Evolutionary conservation across 352 stramenopile genomes (phyloP).

Genomic region (Phytopythium delawarense): DNA sequence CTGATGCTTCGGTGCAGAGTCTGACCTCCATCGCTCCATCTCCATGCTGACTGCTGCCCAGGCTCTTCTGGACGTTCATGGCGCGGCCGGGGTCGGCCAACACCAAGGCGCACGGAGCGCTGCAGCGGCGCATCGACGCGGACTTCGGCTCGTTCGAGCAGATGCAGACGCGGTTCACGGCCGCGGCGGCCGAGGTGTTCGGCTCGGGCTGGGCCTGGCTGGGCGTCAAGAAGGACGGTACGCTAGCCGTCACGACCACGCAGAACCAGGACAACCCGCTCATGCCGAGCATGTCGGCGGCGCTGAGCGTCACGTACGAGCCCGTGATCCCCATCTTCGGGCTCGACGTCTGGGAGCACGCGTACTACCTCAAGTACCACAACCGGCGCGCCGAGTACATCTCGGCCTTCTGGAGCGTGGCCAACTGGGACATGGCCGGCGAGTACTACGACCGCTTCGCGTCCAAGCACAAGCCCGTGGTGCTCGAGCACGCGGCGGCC

Average conservation of each 20-base stretch:
- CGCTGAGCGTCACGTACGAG: slow-evolving; percentile 87
- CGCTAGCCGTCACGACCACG: slow-evolving; percentile 93
- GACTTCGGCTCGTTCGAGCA: slow-evolving; percentile 90
- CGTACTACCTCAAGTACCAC: slow-evolving; percentile 97
- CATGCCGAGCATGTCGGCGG: slow-evolving; percentile 55
- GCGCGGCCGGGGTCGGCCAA: slow-evolving; percentile 65
- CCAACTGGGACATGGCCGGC: slow-evolving; percentile 92
- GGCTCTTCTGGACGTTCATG: slow-evolving; percentile 94
- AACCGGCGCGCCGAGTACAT: slow-evolving; percentile 96
- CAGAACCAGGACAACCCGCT: slow-evolving; percentile 94
- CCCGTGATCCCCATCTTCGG: slow-evolving; percentile 92
- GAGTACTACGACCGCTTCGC: slow-evolving; percentile 90
- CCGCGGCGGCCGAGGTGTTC: slow-evolving; percentile 81
- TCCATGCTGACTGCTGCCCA: slow-evolving; percentile 1
- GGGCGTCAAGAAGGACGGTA: slow-evolving; percentile 80
- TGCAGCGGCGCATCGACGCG: slow-evolving; percentile 82
- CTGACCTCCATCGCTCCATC: background rate
- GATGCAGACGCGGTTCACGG: slow-evolving; percentile 89
- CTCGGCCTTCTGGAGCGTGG: slow-evolving; percentile 97
- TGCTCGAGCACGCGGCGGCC: slow-evolving; percentile 12
- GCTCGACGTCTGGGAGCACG: slow-evolving; percentile 95
- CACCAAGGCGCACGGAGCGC: slow-evolving; percentile 60
- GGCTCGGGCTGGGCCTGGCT: slow-evolving; percentile 91
- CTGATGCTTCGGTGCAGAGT: background rate
- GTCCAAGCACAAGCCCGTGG: slow-evolving; percentile 80